A percentile compares a stretch with the other conserved stretches of the same genome.
Evolutionary conservation across 257 asterid genomes (phyloP).

Genomic region (Nicotiana sylvestris): DNA sequence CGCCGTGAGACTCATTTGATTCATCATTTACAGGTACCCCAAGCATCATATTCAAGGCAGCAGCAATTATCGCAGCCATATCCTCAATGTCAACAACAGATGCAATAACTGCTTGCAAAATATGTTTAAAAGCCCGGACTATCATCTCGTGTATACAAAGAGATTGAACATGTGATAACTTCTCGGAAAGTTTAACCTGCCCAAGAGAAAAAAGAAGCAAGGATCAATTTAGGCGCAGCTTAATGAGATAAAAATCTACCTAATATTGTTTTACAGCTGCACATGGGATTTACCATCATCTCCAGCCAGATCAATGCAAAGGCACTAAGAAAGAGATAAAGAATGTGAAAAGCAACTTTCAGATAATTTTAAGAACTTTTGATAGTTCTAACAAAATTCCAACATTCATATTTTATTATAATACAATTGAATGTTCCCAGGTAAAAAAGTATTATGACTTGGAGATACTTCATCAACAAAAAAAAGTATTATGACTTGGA

Average conservation of each 20-base stretch:
- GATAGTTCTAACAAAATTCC: background rate
- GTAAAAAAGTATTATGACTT: background rate
- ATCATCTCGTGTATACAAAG: slow-evolving; percentile 98
- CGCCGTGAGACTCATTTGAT: slow-evolving; percentile 40
- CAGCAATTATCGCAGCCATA: slow-evolving; percentile 72
- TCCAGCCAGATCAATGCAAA: background rate
- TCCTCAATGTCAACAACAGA: slow-evolving; percentile 61
- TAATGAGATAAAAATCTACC: background rate
- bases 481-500: background rate
- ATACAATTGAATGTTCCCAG: background rate
- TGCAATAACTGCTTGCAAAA: slow-evolving; percentile 82
- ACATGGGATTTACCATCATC: background rate
- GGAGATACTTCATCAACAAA: background rate
- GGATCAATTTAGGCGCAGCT: slow-evolving; percentile 1
- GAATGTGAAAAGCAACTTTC: slow-evolving; percentile 8
- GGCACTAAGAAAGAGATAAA: background rate
- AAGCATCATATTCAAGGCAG: slow-evolving; percentile 83
- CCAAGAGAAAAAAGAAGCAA: slow-evolving; percentile 18
- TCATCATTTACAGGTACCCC: slow-evolving; percentile 64
- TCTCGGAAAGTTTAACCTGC: slow-evolving; percentile 97
- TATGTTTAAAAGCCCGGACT: slow-evolving; percentile 90
- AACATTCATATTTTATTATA: background rate
- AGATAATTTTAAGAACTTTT: background rate
- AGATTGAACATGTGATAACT: slow-evolving; percentile 91
- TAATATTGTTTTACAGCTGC: background rate